Base-by-base conservation (phyloP, 2,329 filamentous ascomycete genomes). In the Fusarium subglutinans region DNA sequence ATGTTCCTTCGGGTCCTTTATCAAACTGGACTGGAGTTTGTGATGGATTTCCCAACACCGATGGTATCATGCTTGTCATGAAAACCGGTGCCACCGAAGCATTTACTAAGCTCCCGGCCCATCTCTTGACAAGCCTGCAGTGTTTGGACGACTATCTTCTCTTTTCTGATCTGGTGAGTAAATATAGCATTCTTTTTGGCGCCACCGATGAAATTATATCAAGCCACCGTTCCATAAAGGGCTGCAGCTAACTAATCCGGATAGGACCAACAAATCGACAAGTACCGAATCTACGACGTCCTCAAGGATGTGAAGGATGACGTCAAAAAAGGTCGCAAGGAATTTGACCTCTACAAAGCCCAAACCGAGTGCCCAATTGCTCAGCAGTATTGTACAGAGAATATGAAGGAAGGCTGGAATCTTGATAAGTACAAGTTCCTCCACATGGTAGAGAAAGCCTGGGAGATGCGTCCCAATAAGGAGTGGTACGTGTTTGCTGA, bases 371-470 rank as follows among this genome's bases (percentile, higher is more conserved):
- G 87, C 58, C 83, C 85, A 44, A 81, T 85, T 37, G 83, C 84
- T 7, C 84, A 86, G 43, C 84, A 85, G 74, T 83, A 86, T 48
- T 86, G 87, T 68, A 81, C 77, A 2, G 63, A 64, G 14, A 76
- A 75, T 12, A 77, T 80, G 72, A 69, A 75, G 62, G 83, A 79
- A 47, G 84, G 83, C 17, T 90, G 88, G 88, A 84, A 84, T 57
- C 80, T 91, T 70, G 89, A 91, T 79, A 90, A 90, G 81, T 90
- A 89, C 82, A 91, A 90, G 80, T 89, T 89, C 77, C 80, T 90
- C 54, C 87, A 88, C 72, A 90, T 90, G 83, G 82, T 90, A 48
- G 83, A 88, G 75, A 85, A 88, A 65, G 85, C 88, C 4, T 90
- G 87, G 84, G 82, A 83, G 50, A 83, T 87, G 83, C 85, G 87